These are phyloP conservation scores for Fusarium sp. DNA, from an alignment of 2,329 filamentous ascomycete species.

Conservation along the genomic window DNA sequence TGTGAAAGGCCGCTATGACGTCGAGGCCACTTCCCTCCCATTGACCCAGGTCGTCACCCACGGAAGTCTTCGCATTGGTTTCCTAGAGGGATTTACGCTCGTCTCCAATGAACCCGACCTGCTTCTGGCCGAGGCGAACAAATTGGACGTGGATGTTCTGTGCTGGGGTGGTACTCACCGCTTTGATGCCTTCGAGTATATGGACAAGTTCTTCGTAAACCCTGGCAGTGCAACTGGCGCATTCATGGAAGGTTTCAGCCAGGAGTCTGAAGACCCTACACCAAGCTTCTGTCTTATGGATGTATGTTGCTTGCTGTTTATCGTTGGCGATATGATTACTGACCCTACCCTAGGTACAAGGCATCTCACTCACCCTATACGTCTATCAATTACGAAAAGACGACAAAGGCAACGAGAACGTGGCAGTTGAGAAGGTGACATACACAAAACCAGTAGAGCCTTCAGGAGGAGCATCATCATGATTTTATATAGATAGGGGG, in stretches of 20 bases:
- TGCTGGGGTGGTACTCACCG: conserved; percentile 76
- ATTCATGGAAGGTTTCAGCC: conserved; percentile 68
- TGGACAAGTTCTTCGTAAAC: conserved; percentile 80
- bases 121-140: conserved; percentile 74
- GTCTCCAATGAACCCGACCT: conserved; percentile 75
- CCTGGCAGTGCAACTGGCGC: conserved; percentile 75
- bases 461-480: conserved; percentile 61
- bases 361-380: conserved; percentile 93
- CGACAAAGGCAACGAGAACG: conserved; percentile 79
- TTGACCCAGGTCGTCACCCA: conserved; percentile 75
- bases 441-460: conserved; percentile 81
- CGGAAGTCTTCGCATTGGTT: conserved; percentile 73
- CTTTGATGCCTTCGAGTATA: conserved; percentile 78
- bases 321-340: conserved; percentile 24
- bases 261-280: conserved; percentile 76
- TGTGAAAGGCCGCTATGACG: conserved; percentile 74
- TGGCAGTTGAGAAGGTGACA: conserved; percentile 87
- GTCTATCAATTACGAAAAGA: conserved; percentile 89
- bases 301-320: conserved; percentile 69
- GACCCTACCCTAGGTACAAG: conserved; percentile 77
- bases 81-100: conserved; percentile 75
- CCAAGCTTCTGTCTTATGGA: conserved; percentile 99
- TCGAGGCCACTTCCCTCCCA: conserved; percentile 73
- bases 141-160: conserved; percentile 75
- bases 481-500: conserved; percentile 20